Percentiles rank a stretch among this genome's conserved stretches.
Conservation (phyloP, 768 basidiomycete genomes). For the Cytidiella melzeri region DNA sequence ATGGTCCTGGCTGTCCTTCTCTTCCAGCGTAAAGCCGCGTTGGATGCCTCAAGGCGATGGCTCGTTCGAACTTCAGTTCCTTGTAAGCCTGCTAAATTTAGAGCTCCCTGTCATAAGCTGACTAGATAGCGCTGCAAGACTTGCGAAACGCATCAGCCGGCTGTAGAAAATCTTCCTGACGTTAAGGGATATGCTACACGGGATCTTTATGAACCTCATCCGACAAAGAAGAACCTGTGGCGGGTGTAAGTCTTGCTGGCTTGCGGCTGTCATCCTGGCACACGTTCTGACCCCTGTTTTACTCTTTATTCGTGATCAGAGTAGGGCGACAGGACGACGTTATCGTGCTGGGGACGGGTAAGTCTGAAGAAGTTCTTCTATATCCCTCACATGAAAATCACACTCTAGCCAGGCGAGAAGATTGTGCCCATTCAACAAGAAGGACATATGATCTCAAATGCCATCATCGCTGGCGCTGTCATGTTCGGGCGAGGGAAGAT, state of each 20-base stretch:
- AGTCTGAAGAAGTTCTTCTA: background rate
- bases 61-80: constrained; percentile 10
- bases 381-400: background rate
- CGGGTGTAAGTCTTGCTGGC: constrained; percentile 6
- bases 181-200: constrained; percentile 10
- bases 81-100: background rate
- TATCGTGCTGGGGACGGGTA: constrained; percentile 12
- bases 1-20: constrained; percentile 9
- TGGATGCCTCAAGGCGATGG: constrained; percentile 14
- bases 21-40: background rate
- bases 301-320: background rate
- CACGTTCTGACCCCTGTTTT: background rate
- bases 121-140: constrained; percentile 2
- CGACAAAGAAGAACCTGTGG: constrained; percentile 13
- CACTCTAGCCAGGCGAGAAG: constrained; percentile 10
- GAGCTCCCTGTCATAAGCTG: background rate
- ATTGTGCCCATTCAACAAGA: constrained; percentile 13
- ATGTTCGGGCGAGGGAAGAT: constrained; percentile 16
- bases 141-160: constrained; percentile 10
- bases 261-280: background rate
- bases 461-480: constrained; percentile 9
- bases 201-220: constrained; percentile 13
- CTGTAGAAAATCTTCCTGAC: constrained; percentile 13
- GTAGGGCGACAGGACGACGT: constrained; percentile 16
- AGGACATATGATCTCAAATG: constrained; percentile 5